Evolutionary conservation across 2,329 filamentous ascomycete species (phyloP), one percentile per base, ranked within the genome.

Genomic region (Monosporascus ibericus): DNA sequence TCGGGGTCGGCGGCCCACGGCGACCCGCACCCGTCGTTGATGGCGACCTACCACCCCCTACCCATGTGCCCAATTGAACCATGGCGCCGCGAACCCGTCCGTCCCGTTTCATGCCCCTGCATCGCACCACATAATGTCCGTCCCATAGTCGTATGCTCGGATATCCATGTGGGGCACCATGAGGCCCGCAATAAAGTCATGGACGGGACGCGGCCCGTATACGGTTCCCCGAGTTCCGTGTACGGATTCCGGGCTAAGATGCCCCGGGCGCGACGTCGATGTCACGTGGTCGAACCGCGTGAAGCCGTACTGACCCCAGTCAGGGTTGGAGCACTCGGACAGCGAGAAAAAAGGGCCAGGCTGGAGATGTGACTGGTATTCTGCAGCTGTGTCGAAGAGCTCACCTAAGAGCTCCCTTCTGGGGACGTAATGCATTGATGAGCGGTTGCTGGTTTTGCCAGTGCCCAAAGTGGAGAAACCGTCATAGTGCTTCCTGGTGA

Each of bases 21-120:
- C 0, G 80, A 64, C 3, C 81, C 81, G 62, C 81, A 85, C 7
- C 81, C 76, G 46, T 72, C 72, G 65, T 85, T 82, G 59, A 82
- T 76, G 1, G 74, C 65, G 1, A 82, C 79, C 59, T 82, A 74
- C 0, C 74, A 70, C 44, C 72, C 72, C 70, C 20, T 73, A 55
- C 0, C 57, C 55, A 5, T 66, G 63, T 7, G 72, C 68, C 48
- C 58, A 57, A 59, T 73, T 73, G 64, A 68, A 76, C 74, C 73
- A 78, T 3, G 48, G 50, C 1, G 71, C 62, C 1, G 70, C 72
- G 55, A 77, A 75, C 2, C 55, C 59, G 6, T 70, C 69, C 2
- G 73, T 75, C 30, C 60, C 62, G 60, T 77, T 77, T 1, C 74
- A 64, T 0, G 69, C 72, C 14, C 72, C 72, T 55, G 67, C 70